Percentiles rank a stretch among this genome's conserved stretches.
phyloP scores from a whole-genome alignment of 345 rosid species.

The Erysimum cheiranthoides region DNA sequence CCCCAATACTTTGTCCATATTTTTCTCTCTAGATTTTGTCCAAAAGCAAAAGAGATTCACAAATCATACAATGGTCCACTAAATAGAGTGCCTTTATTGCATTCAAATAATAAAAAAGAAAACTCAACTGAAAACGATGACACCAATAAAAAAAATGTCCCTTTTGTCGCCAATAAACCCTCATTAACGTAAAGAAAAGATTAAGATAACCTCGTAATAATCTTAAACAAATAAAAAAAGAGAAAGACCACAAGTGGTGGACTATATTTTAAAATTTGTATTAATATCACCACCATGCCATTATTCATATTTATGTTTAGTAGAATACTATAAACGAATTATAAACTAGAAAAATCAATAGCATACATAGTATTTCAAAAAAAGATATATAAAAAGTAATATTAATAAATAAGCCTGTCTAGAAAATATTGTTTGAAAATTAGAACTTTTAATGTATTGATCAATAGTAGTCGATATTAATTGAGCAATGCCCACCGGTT shows the following conservation, averaged over 20 bases:
- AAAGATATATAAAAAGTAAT: neutral
- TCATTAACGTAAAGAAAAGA: neutral
- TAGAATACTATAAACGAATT: neutral
- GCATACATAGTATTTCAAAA: no score
- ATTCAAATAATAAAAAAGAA: constrained; percentile 6
- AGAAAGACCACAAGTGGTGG: neutral
- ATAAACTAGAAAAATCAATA: neutral
- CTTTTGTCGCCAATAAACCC: neutral
- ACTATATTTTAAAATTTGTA: neutral
- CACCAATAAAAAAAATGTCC: constrained; percentile 5
- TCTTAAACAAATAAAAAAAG: neutral
- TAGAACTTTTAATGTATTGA: no score
- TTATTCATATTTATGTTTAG: neutral
- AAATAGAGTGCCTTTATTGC: constrained; percentile 20
- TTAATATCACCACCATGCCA: neutral
- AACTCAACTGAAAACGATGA: constrained; percentile 27
- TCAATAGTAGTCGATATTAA: neutral
- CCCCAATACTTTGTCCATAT: constrained; percentile 20
- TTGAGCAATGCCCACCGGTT: neutral
- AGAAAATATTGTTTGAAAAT: neutral
- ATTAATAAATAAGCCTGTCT: neutral
- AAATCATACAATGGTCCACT: constrained; percentile 44
- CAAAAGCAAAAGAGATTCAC: constrained; percentile 40
- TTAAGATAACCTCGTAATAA: constrained; percentile 17
- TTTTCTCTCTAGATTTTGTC: constrained; percentile 32